These are phyloP conservation scores for Capsicum chinense DNA, from an alignment of 257 asterid genomes.

Conservation along the genomic window DNA sequence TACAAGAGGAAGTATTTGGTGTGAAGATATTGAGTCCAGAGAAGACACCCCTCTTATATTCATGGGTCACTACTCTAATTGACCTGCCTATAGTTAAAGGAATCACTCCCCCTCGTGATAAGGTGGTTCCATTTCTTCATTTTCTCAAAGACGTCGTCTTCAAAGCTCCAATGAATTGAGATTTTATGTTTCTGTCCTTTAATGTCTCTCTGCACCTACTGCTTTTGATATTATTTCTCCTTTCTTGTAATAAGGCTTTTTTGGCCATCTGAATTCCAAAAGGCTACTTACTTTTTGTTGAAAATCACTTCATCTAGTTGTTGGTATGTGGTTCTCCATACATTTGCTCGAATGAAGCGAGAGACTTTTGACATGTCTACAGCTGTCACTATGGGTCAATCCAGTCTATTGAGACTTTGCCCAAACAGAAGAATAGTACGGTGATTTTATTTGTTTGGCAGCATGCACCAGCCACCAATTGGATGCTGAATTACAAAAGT, in stretches of 20 bases:
- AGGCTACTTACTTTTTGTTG: not conserved
- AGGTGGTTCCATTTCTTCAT: slow-evolving; percentile 20
- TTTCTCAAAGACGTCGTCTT: not conserved
- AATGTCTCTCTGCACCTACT: not conserved
- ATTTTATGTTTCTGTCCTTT: not conserved
- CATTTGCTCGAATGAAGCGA: too few species aligned
- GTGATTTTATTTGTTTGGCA: too few species aligned
- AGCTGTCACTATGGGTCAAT: too few species aligned
- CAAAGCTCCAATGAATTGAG: not conserved
- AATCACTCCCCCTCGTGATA: slow-evolving; percentile 35
- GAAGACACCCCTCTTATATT: slow-evolving; percentile 39
- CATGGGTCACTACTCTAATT: slow-evolving; percentile 41
- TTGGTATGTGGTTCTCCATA: too few species aligned
- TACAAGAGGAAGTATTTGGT: slow-evolving; percentile 41
- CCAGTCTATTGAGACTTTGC: too few species aligned
- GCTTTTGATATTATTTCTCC: not conserved
- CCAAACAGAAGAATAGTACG: too few species aligned
- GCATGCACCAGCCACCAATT: too few species aligned
- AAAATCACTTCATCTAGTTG: too few species aligned
- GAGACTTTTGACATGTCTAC: too few species aligned
- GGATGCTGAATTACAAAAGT: too few species aligned
- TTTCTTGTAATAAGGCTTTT: not conserved
- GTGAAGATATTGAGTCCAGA: slow-evolving; percentile 39
- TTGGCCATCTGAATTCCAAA: not conserved
- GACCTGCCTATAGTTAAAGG: slow-evolving; percentile 27